These are phyloP conservation scores for Kickxella alabastrina DNA, from an alignment of 192 early-diverging fungal species.

Conservation along the genomic window DNA sequence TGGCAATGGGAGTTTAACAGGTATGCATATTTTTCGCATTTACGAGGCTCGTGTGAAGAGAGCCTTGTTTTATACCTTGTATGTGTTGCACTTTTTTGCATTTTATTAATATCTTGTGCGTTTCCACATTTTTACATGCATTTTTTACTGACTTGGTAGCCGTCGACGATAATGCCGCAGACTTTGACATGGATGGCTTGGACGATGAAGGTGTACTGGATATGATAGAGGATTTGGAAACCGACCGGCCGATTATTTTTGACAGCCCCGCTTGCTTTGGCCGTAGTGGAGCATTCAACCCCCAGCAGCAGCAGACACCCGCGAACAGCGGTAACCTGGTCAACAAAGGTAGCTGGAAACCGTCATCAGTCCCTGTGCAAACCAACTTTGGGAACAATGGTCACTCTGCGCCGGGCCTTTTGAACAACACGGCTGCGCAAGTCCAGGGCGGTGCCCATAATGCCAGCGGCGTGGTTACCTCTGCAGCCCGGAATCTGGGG, in stretches of 20 bases:
- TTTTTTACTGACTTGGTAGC: not conserved
- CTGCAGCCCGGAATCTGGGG: slow-evolving; percentile 5
- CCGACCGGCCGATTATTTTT: slow-evolving; percentile 32
- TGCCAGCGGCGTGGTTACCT: not conserved
- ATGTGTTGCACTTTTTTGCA: too few relatives aligned
- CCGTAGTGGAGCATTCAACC: not conserved
- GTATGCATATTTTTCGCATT: too few relatives aligned
- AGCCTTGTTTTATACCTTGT: too few relatives aligned
- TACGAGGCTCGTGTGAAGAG: too few relatives aligned
- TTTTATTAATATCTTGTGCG: too few relatives aligned
- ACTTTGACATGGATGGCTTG: slow-evolving; percentile 42
- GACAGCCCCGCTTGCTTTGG: slow-evolving; percentile 22
- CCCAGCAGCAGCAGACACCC: slow-evolving; percentile 1
- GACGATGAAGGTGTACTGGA: slow-evolving; percentile 27
- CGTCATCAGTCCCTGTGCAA: not conserved
- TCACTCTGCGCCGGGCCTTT: not conserved
- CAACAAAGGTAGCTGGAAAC: not conserved
- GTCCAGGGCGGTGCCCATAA: not conserved
- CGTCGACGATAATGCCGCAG: slow-evolving; percentile 6
- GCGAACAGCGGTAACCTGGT: slow-evolving; percentile 1
- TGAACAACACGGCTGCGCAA: not conserved
- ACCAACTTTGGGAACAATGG: not conserved
- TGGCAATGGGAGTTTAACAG: not conserved
- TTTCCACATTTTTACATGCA: not conserved
- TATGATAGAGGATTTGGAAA: slow-evolving; percentile 32